Base-by-base conservation (phyloP, 495 filamentous ascomycete genomes). In the Stereocaulon alpinum region DNA sequence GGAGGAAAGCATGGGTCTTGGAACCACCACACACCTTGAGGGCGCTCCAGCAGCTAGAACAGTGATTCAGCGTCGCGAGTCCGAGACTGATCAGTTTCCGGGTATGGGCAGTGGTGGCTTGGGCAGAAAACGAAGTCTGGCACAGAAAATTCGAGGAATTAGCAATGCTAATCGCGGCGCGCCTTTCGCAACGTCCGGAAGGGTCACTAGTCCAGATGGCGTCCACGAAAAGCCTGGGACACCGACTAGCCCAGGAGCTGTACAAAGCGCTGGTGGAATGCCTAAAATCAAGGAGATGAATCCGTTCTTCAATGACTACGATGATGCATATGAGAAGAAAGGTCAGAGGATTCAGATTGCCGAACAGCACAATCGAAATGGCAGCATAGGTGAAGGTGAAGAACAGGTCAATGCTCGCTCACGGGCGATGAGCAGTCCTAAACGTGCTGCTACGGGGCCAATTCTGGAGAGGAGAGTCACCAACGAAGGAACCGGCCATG, bases 11-110 rank as follows among this genome's bases (percentile, higher is more conserved):
- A 70, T 88, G 63, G 94, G 94, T 12, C 77, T 99, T 6, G 94
- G 94, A 55, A 94, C 91, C 11, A 95, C 88, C 56, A 99, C 94
- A 2, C 97, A 97, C 76, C 72, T 99, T 24, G 94, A 99, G 63
- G 94, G 94, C 29, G 86, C 94, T 3, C 93, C 91, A 6, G 94
- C 94, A 15, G 86, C 91, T 22, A 83, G 84, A 57, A 76, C 84
- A 15, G 92, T 89, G 22, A 91, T 97, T 61, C 83, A 89, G 66
- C 85, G 84, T 40, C 83, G 83, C 57, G 82, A 89, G 57, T 83
- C 77, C 57, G 87, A 91, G 63, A 73, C 72, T 30, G 79, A 82
- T n/a, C 55, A 55, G 20, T 67, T 68, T 14, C 70, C 71, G n/a
- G 75, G 65, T 15, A 60, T 69, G 20, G 63, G 67, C 40, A 74